Base-by-base conservation (phyloP, 164 flowering plant genomes). In the Stephania yunnanensis region DNA sequence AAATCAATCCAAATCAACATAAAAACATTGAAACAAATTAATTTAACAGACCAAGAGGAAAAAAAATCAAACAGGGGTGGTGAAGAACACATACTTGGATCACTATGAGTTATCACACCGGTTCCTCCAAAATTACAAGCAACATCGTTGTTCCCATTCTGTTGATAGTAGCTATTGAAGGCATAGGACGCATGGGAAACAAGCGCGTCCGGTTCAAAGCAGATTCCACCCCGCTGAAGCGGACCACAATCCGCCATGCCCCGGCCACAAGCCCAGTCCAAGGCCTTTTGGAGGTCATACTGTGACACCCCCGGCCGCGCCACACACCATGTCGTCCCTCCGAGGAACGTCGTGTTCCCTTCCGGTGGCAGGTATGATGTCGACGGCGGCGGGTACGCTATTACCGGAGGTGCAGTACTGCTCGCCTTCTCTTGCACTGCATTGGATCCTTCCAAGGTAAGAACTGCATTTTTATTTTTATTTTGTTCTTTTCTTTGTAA, bases 101-200 rank as follows among this genome's bases (percentile, higher is more conserved):
- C 69, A 6, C 58, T 73, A 31, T 80, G 84, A 11, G 87, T 88
- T 3, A 90, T 13, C 36, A 80, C 73, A 10, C 92, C 94, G 0
- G 98, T 86, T 65, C 99, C 99, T 44, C 98, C 99, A 50, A 95
- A 95, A 68, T 91, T 85, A 84, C 99, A 95, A 72, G 98, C 95
- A 52, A 92, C 79, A 50, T 88, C 95, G 5, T 89, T 84, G 61
- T 92, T 91, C 0, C 98, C 98, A 71, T 91, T 92, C 76, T 84
- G 85, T 73, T 95, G 99, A 80, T 89, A 95, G 58, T 95, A 95
- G 77, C 42, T 79, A 71, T 95, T 95, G 89, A 93, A 95, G 22
- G 98, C 98, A 78, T 74, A 95, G 1, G 99, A 95, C 9, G 98
- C 99, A 75, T 95, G 99, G 53, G 97, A 88, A 61, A 87, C 58